phyloP scores from a whole-genome alignment of 805 yeast genomes.

The Kodamaea fukazawae region DNA sequence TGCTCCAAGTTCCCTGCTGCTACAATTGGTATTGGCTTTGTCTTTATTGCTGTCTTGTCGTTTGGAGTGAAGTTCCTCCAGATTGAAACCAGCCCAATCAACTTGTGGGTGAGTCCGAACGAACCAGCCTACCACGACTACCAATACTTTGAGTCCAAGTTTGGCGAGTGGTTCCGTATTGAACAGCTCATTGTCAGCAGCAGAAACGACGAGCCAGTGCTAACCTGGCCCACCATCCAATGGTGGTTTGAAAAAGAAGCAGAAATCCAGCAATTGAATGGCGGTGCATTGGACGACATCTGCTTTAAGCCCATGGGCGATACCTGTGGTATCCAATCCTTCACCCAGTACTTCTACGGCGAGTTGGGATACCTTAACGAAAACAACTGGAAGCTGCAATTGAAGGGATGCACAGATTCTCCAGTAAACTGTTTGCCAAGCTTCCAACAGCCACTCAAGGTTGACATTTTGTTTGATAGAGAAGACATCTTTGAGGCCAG shows the following conservation, averaged over 20 bases:
- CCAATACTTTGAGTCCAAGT: constrained; percentile 67
- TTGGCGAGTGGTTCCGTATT: constrained; percentile 89
- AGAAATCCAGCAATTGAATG: constrained; percentile 36
- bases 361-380: constrained; percentile 48
- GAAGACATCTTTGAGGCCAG: constrained; percentile 54
- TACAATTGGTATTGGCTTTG: constrained; percentile 21
- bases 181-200: constrained; percentile 70
- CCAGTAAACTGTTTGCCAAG: constrained; percentile 90
- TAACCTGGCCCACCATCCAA: constrained; percentile 60
- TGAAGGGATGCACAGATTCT: constrained; percentile 63
- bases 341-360: constrained; percentile 84
- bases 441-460: constrained; percentile 86
- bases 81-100: constrained; percentile 75
- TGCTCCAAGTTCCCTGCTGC: constrained; percentile 61
- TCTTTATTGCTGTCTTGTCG: constrained; percentile 38
- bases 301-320: constrained; percentile 85
- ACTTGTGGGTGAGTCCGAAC: constrained; percentile 83
- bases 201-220: constrained; percentile 59
- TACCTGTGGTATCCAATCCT: constrained; percentile 79
- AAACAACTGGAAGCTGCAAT: constrained; percentile 51
- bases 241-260: constrained; percentile 91
- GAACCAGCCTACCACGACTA: constrained; percentile 70
- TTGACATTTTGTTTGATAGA: constrained; percentile 58
- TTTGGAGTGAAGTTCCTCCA: constrained; percentile 8
- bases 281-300: constrained; percentile 51